Evolutionary conservation across 805 yeast species (phyloP).

Genomic region (Torulaspora maleeae): DNA sequence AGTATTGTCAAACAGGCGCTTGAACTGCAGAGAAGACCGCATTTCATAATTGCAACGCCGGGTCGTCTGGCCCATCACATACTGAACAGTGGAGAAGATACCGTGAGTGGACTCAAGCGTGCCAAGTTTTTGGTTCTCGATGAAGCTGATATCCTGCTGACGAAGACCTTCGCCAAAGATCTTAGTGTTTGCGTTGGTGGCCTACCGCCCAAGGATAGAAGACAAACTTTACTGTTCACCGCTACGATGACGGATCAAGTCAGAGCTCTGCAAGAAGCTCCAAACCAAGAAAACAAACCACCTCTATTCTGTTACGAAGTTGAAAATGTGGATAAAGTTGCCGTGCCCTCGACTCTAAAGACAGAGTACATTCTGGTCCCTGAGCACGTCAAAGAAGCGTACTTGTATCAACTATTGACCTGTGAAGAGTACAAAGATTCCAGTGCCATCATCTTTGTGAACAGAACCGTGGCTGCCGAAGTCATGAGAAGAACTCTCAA

Average conservation of each 20-base stretch:
- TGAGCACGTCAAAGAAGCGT: slow-evolving; percentile 84
- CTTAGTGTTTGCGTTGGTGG: slow-evolving; percentile 64
- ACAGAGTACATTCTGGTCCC: slow-evolving; percentile 75
- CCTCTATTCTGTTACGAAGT: slow-evolving; percentile 67
- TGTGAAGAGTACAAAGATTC: slow-evolving; percentile 57
- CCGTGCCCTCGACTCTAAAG: slow-evolving; percentile 69
- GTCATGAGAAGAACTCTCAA: slow-evolving; percentile 71
- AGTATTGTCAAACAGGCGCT: slow-evolving; percentile 87
- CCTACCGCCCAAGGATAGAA: slow-evolving; percentile 61
- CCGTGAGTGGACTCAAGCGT: slow-evolving; percentile 70
- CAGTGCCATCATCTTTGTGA: slow-evolving; percentile 84
- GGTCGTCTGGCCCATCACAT: slow-evolving; percentile 94
- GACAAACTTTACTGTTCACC: slow-evolving; percentile 89
- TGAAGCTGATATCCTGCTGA: slow-evolving; percentile 91
- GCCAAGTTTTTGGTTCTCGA: slow-evolving; percentile 82
- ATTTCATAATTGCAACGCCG: slow-evolving; percentile 94
- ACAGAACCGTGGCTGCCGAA: slow-evolving; percentile 88
- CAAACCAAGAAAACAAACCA: slow-evolving; percentile 50
- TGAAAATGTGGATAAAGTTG: slow-evolving; percentile 66
- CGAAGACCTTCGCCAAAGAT: slow-evolving; percentile 78
- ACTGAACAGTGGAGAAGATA: slow-evolving; percentile 81
- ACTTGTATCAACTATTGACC: slow-evolving; percentile 62
- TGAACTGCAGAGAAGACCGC: slow-evolving; percentile 77
- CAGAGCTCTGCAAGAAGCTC: slow-evolving; percentile 64
- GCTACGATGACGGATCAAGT: slow-evolving; percentile 96